These are phyloP conservation scores for Prototheca wickerhamii DNA, from an alignment of 163 green algal species.

Conservation along the genomic window DNA sequence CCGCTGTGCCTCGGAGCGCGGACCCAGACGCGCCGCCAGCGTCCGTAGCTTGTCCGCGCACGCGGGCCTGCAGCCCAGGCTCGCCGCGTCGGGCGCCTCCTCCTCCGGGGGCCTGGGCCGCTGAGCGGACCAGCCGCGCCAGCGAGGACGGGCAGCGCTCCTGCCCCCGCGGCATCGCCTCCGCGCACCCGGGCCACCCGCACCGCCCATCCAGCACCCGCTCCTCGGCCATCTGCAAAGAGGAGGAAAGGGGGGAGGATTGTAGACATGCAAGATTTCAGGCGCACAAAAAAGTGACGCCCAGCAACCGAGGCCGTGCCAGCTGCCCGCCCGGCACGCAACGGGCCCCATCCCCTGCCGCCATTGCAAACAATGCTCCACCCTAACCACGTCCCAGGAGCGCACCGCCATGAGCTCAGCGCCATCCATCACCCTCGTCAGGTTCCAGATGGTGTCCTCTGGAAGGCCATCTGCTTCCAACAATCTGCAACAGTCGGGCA, in stretches of 20 bases:
- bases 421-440: neutral
- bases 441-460: neutral
- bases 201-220: constrained; percentile 43
- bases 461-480: constrained; percentile 20
- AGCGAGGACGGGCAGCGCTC: neutral
- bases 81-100: constrained; percentile 14
- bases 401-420: too few species aligned
- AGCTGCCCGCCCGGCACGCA: too few species aligned
- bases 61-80: constrained; percentile 26
- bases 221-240: constrained; percentile 45
- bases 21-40: constrained; percentile 30
- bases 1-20: constrained; percentile 25
- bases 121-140: constrained; percentile 10
- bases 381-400: neutral
- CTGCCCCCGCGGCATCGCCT: neutral
- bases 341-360: neutral
- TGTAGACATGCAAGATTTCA: neutral
- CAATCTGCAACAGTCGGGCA: constrained; percentile 14
- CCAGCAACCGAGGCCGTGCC: too few species aligned
- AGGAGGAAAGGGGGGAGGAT: neutral
- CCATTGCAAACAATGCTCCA: neutral
- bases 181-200: constrained; percentile 46
- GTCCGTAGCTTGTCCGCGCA: constrained; percentile 19
- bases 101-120: neutral
- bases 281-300: neutral